Evolutionary conservation across 768 basidiomycete genomes (phyloP).

Genomic region (Serendipita vermifera): DNA sequence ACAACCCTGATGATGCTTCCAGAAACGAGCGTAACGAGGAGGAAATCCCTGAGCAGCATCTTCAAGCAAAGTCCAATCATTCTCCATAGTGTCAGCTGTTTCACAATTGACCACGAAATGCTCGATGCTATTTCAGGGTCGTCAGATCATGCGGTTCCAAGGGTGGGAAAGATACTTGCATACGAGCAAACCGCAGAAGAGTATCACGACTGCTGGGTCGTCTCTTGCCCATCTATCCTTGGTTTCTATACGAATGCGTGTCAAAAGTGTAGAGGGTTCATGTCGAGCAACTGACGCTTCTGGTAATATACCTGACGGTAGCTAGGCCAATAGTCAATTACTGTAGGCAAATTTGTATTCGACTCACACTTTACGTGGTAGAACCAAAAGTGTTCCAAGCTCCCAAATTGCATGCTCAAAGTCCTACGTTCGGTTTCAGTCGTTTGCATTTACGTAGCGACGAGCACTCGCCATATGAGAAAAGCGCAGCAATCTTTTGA

Average conservation of each 20-base stretch:
- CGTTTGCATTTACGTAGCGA: background rate
- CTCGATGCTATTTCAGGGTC: slow-evolving; percentile 46
- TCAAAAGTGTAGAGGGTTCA: background rate
- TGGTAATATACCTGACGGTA: slow-evolving; percentile 97
- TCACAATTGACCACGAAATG: slow-evolving; percentile 75
- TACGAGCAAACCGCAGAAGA: slow-evolving; percentile 65
- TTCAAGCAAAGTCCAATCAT: slow-evolving; percentile 53
- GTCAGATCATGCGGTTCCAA: background rate
- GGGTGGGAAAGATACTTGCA: slow-evolving; percentile 34
- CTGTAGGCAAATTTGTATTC: slow-evolving; percentile 20
- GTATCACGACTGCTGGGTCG: slow-evolving; percentile 86
- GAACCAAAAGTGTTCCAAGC: slow-evolving; percentile 82
- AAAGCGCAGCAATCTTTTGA: background rate
- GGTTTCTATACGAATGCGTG: slow-evolving; percentile 48
- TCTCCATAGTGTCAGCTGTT: slow-evolving; percentile 45
- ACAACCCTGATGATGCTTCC: slow-evolving; percentile 43
- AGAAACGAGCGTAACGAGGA: slow-evolving; percentile 53
- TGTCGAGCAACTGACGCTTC: slow-evolving; percentile 50
- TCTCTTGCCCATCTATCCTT: slow-evolving; percentile 98
- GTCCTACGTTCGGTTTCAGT: slow-evolving; percentile 44
- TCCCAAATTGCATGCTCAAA: slow-evolving; percentile 97
- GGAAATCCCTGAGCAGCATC: slow-evolving; percentile 84
- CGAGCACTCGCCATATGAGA: slow-evolving; percentile 5
- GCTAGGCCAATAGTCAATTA: slow-evolving; percentile 28
- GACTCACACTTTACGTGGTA: slow-evolving; percentile 82